A percentile compares a stretch with the other conserved stretches of the same genome.
phyloP scores from a whole-genome alignment of 2,329 filamentous ascomycete species.

The Stachybotrys chlorohalonatus region DNA sequence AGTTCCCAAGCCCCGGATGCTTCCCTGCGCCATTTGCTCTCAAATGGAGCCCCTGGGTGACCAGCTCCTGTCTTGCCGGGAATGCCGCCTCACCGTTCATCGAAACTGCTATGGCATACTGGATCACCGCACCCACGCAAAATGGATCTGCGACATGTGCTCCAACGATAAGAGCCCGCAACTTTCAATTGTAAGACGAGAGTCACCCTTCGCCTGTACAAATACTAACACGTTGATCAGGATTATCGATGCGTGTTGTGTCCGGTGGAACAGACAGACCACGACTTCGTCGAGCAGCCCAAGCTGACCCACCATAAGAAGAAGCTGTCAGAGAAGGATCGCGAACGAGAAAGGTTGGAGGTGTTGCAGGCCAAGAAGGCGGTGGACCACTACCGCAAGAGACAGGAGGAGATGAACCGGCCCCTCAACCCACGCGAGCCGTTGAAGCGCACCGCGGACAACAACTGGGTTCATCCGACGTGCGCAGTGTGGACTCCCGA shows the following conservation, averaged over 20 bases:
- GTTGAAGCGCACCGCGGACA: conserved; percentile 86
- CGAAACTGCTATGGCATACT: conserved; percentile 83
- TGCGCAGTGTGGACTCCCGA: conserved; percentile 90
- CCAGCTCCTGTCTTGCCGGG: conserved; percentile 68
- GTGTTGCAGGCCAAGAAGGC: conserved; percentile 73
- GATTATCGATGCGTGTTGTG: conserved; percentile 91
- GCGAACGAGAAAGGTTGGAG: conserved; percentile 79
- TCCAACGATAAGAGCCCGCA: conserved; percentile 86
- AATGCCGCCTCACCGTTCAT: conserved; percentile 88
- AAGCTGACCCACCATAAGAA: conserved; percentile 55
- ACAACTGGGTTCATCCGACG: conserved; percentile 96
- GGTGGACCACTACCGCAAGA: conserved; percentile 72
- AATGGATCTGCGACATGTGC: conserved; percentile 96
- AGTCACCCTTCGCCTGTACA: conserved; percentile 1
- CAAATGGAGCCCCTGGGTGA: conserved; percentile 64
- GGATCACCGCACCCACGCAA: conserved; percentile 58
- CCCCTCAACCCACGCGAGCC: conserved; percentile 80
- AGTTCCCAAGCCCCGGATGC: conserved; percentile 64
- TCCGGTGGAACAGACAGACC: conserved; percentile 69
- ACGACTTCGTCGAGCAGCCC: conserved; percentile 71
- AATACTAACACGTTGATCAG: conserved; percentile 30
- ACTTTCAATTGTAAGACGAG: conserved; percentile 68
- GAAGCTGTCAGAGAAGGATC: conserved; percentile 81
- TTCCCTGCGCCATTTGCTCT: conserved; percentile 81
- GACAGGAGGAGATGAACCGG: conserved; percentile 75